Evolutionary conservation across 116 monocot species (phyloP).

Genomic region (Trichopus zeylanicus): DNA sequence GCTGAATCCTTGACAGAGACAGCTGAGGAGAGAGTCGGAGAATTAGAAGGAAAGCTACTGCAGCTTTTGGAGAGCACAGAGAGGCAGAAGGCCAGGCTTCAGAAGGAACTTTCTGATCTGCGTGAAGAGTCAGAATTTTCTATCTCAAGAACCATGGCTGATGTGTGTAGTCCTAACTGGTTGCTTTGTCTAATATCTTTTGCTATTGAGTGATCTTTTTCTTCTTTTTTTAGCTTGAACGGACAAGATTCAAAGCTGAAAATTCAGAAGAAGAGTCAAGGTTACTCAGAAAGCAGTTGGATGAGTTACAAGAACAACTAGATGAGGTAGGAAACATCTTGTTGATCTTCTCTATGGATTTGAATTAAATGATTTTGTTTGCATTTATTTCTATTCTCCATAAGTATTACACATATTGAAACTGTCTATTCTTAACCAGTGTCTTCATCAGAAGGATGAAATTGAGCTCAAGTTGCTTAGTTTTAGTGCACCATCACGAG

Average conservation of each 20-base stretch:
- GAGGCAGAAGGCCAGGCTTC: conserved; percentile 56
- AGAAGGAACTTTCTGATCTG: conserved; percentile 43
- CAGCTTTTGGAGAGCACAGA: conserved; percentile 44
- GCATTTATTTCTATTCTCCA: conserved; percentile 3
- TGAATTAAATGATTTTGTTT: not conserved
- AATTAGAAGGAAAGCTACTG: conserved; percentile 45
- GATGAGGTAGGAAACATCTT: conserved; percentile 39
- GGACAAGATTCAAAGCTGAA: conserved; percentile 54
- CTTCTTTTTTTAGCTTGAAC: conserved; percentile 57
- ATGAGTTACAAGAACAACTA: conserved; percentile 40
- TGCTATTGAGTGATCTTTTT: conserved; percentile 8
- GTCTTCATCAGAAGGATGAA: conserved; percentile 50
- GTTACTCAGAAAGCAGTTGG: conserved; percentile 50
- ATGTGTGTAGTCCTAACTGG: conserved; percentile 37
- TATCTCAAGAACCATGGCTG: conserved; percentile 42
- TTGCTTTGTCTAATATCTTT: not conserved
- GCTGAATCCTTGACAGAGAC: conserved; percentile 36
- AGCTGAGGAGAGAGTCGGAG: conserved; percentile 46
- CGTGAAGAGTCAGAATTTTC: conserved; percentile 66
- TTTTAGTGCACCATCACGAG: conserved; percentile 6
- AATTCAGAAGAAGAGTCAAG: conserved; percentile 50
- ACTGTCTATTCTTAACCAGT: conserved; percentile 25
- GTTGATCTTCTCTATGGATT: not conserved
- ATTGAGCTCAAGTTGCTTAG: conserved; percentile 34
- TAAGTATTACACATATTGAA: not conserved